These are phyloP conservation scores for Fusarium scirpi DNA, from an alignment of 2,329 filamentous ascomycete species.

Conservation along the genomic window DNA sequence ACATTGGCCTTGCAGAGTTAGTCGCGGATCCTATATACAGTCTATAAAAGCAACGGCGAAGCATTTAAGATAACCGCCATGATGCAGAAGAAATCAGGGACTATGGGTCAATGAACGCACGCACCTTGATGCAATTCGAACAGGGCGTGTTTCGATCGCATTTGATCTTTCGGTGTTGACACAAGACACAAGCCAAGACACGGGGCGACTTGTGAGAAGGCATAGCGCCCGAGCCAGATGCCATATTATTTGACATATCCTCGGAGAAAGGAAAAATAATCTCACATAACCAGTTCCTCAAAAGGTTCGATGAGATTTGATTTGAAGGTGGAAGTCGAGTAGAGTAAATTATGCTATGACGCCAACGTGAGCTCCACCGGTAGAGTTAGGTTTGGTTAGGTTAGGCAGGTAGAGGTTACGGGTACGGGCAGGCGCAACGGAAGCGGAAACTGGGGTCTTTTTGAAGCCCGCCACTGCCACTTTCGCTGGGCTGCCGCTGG, in stretches of 20 bases:
- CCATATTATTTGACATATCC: conserved; percentile 52
- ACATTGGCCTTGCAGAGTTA: conserved; percentile 63
- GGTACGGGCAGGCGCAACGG: background rate
- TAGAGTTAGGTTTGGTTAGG: background rate
- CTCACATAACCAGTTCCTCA: conserved; percentile 48
- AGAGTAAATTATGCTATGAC: conserved; percentile 40
- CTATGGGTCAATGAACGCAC: conserved; percentile 42
- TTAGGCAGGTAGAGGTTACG: conserved; percentile 2
- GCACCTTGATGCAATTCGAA: conserved; percentile 70
- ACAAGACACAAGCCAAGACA: conserved; percentile 67
- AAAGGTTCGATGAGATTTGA: conserved; percentile 10
- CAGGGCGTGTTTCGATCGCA: conserved; percentile 71
- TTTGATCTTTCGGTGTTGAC: conserved; percentile 72
- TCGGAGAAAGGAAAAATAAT: conserved; percentile 19
- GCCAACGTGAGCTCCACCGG: conserved; percentile 28
- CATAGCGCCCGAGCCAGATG: conserved; percentile 37
- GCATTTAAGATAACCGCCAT: background rate
- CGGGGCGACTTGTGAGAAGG: conserved; percentile 56
- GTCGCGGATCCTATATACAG: background rate
- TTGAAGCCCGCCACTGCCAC: conserved; percentile 18
- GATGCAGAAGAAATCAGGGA: background rate
- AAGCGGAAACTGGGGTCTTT: conserved; percentile 26
- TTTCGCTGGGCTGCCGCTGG: conserved; percentile 1
- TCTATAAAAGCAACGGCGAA: background rate
- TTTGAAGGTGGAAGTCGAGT: conserved; percentile 15